Base-by-base conservation (phyloP, 768 basidiomycete genomes). In the Suillus luteus region DNA sequence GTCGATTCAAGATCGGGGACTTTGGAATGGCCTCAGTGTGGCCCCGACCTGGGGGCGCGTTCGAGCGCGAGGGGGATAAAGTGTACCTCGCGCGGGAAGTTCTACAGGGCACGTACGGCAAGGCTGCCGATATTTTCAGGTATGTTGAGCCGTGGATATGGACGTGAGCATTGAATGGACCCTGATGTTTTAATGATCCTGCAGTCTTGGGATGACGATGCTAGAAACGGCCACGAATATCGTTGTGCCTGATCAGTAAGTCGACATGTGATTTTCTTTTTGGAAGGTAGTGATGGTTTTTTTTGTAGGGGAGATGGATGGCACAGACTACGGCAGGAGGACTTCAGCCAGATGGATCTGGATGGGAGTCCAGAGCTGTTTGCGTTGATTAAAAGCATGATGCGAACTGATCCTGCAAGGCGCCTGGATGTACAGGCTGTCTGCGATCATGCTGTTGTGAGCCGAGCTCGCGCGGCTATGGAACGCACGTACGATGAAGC, bases 21-120 rank as follows among this genome's bases (percentile, higher is more conserved):
- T 98, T 99, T 79, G 97, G 97, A 10, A 95, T 99, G 89, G 96
- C 96, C n/a, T 93, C 93, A 7, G 70, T 94, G 60, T 96, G 93
- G 91, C 94, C 95, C 1, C 81, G 95, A 44, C 57, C 69, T 8
- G 68, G 74, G 4, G 80, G 79, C 15, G 75, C 76, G n/a, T 95
- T 98, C 73, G 96, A 99, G 76, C 85, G 97, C 17, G 97, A 99
- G 76, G 97, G 97, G 6, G 97, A 99, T 77, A 91, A 99, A 74
- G 82, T 96, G 67, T 99, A 99, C 79, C 85, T 99, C 78, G 95
- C 97, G 46, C 94, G 94, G 12, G 97, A 99, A 79, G 92, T 98
- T 48, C 81, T 99, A 60, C 88, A 94, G 73, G 96, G 96, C 38
- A 81, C 81, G 62, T 99, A 98, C 76, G 89, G 95, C 70, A 92